Conservation (phyloP, 257 asterid species). For the Nicotiana sylvestris region DNA sequence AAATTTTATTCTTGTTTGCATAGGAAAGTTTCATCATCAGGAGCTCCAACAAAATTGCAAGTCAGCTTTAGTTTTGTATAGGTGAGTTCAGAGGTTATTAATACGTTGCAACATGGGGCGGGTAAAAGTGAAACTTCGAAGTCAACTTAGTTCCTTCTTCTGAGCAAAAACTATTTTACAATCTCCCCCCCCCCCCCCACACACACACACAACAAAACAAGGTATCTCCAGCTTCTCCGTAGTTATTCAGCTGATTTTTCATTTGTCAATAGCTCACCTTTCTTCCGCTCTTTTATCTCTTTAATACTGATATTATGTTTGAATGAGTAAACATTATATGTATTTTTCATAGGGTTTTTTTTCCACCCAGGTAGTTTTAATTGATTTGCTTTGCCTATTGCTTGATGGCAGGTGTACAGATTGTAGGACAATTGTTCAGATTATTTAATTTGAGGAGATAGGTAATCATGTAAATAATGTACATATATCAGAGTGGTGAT, state of each 20-base stretch:
- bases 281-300: neutral
- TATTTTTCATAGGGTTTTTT: neutral
- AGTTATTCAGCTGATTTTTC: neutral
- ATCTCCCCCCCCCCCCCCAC: too few relatives aligned
- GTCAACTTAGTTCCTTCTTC: neutral
- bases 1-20: neutral
- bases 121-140: neutral
- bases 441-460: constrained; percentile 25
- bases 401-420: constrained; percentile 51
- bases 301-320: neutral
- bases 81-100: neutral
- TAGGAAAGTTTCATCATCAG: neutral
- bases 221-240: neutral
- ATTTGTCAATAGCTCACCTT: neutral
- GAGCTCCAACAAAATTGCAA: constrained; percentile 10
- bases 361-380: neutral
- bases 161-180: neutral
- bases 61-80: constrained; percentile 3
- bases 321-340: neutral
- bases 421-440: constrained; percentile 16
- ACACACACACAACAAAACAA: neutral
- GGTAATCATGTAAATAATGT: constrained; percentile 37
- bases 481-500: constrained; percentile 23
- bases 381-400: constrained; percentile 1
- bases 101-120: neutral